Conservation (phyloP, 78 protist species). For the Polysphondylium violaceum region DNA sequence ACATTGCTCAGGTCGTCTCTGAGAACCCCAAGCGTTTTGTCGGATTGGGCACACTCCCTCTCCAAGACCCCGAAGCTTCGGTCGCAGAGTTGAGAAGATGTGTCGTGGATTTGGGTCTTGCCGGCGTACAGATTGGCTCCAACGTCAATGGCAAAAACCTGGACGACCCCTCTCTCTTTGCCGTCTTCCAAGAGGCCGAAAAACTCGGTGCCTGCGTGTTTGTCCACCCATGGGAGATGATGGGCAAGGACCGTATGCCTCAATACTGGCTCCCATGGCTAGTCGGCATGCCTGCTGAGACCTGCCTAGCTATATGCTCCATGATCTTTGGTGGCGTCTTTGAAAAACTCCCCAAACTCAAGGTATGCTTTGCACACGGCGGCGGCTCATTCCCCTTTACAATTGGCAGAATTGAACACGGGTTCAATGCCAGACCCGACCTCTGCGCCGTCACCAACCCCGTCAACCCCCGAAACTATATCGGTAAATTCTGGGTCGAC, state of each 20-base stretch:
- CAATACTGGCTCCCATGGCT: conserved; percentile 90
- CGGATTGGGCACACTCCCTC: conserved; percentile 95
- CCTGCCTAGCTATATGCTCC: conserved; percentile 93
- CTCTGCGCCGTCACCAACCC: conserved; percentile 86
- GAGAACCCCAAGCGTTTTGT: conserved; percentile 91
- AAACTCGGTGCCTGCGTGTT: conserved; percentile 86
- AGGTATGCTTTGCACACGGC: conserved; percentile 95
- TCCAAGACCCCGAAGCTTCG: conserved; percentile 93
- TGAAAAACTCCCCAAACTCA: conserved; percentile 87
- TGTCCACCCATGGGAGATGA: conserved; percentile 98
- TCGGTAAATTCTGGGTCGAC: conserved; percentile 92
- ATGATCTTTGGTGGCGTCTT: conserved; percentile 94
- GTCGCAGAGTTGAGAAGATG: conserved; percentile 86
- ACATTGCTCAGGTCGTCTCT: conserved; percentile 85
- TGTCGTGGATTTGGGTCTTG: conserved; percentile 52
- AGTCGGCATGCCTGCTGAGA: conserved; percentile 97
- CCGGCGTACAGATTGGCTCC: conserved; percentile 87
- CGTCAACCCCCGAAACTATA: conserved; percentile 77
- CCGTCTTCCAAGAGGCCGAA: conserved; percentile 89
- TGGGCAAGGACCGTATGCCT: conserved; percentile 65
- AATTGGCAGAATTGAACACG: conserved; percentile 93
- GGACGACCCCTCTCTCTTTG: conserved; percentile 87
- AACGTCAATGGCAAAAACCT: conserved; percentile 92
- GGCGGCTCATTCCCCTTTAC: conserved; percentile 95
- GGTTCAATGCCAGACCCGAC: conserved; percentile 94